A percentile compares a stretch with the other conserved stretches of the same genome.
phyloP scores from a whole-genome alignment of 164 flowering plant genomes.

The Vitis amurensis region DNA sequence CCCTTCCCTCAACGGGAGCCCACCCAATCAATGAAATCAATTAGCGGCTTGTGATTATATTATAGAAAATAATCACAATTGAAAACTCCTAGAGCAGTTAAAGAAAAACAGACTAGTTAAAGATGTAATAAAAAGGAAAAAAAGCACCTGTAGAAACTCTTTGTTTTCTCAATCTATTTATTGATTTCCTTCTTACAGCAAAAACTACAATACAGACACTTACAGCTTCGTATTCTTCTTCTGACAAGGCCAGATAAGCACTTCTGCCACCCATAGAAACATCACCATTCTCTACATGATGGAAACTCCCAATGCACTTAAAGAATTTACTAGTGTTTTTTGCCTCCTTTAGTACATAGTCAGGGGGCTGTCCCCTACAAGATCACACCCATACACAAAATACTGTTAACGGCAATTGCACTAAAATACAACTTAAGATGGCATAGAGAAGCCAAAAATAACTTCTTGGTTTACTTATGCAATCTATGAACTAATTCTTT shows the following conservation, averaged over 20 bases:
- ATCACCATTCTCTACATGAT: constrained; percentile 46
- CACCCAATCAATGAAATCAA: too few species aligned
- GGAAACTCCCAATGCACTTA: constrained; percentile 66
- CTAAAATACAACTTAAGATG: not conserved
- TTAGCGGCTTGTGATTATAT: not conserved
- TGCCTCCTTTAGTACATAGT: constrained; percentile 78
- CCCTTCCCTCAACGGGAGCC: too few species aligned
- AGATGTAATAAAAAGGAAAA: not conserved
- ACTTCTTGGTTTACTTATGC: too few species aligned
- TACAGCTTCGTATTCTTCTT: constrained; percentile 92
- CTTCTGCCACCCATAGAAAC: constrained; percentile 43
- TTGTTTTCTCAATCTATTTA: not conserved
- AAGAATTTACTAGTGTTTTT: constrained; percentile 88
- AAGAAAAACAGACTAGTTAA: not conserved
- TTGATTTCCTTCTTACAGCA: not conserved
- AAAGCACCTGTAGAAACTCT: not conserved
- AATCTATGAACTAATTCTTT: too few species aligned
- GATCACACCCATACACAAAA: constrained; percentile 15
- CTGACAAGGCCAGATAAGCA: constrained; percentile 67
- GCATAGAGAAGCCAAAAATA: too few species aligned
- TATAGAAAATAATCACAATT: not conserved
- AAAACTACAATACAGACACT: constrained; percentile 29
- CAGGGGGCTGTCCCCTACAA: constrained; percentile 92
- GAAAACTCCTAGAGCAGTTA: not conserved
- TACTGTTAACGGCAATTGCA: not conserved